phyloP scores from a whole-genome alignment of 78 protist species.

The Bigelowiella natans region DNA sequence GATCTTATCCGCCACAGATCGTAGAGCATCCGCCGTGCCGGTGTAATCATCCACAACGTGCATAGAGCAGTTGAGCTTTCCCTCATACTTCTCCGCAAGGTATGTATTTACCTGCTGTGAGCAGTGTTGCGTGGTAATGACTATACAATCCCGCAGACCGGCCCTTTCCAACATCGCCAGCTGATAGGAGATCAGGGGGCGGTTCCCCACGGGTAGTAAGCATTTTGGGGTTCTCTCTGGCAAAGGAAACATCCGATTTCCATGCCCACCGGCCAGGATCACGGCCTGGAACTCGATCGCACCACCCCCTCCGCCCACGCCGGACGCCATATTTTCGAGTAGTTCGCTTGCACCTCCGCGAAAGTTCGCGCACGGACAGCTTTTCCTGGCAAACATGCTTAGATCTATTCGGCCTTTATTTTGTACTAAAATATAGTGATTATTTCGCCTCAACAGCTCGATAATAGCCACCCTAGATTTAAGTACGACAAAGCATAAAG shows the following conservation, averaged over 20 bases:
- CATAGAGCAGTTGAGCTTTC: neutral
- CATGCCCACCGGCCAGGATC: neutral
- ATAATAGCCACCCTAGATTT: too few species aligned
- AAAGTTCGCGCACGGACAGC: too few species aligned
- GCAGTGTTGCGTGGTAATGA: neutral
- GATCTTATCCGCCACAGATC: neutral
- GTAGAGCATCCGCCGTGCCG: neutral
- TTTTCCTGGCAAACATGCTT: too few species aligned
- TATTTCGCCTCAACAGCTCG: too few species aligned
- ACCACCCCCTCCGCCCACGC: too few species aligned
- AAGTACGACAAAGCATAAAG: too few species aligned
- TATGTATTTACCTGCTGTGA: neutral
- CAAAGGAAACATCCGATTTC: neutral
- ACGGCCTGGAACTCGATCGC: too few species aligned
- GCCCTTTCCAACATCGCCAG: neutral
- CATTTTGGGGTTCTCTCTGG: neutral
- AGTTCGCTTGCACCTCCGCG: too few species aligned
- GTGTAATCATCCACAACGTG: neutral
- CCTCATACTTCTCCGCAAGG: neutral
- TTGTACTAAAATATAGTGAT: too few species aligned
- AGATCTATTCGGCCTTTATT: too few species aligned
- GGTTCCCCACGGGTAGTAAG: neutral
- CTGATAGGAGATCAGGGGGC: neutral
- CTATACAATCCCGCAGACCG: neutral
- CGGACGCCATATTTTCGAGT: too few species aligned